Evolutionary conservation across 1,139 yeast genomes (phyloP).

Genomic region (Keqinozyma sinolaborantium): DNA sequence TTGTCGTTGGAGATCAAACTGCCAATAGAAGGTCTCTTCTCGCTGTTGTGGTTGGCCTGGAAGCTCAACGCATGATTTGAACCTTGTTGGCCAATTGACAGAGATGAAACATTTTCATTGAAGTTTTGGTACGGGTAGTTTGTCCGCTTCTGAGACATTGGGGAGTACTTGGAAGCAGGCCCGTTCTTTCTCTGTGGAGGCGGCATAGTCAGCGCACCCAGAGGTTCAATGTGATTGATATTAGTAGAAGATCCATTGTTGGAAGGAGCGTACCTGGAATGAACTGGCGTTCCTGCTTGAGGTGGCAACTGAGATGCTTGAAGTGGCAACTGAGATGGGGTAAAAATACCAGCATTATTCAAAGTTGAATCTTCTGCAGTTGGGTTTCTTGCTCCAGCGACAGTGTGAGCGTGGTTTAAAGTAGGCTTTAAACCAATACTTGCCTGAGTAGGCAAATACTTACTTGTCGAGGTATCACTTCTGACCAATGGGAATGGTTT

Average conservation of each 20-base stretch:
- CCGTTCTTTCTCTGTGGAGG: no score
- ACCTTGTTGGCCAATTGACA: neutral
- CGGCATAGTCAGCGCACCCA: no score
- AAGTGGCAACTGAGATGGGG: no score
- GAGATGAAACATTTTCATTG: neutral
- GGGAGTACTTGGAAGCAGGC: neutral
- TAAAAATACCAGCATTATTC: no score
- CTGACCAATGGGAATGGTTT: neutral
- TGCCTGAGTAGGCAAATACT: neutral
- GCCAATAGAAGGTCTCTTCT: constrained; percentile 21
- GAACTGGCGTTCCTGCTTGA: no score
- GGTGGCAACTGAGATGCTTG: no score
- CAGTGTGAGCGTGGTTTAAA: neutral
- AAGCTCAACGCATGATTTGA: neutral
- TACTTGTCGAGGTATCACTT: neutral
- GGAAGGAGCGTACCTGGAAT: no score
- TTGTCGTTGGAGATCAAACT: constrained; percentile 23
- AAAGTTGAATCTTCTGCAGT: no score
- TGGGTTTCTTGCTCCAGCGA: constrained; percentile 1
- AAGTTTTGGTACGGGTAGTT: neutral
- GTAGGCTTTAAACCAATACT: neutral
- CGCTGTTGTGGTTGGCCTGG: constrained; percentile 2
- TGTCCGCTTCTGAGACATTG: neutral
- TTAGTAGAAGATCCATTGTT: no score
- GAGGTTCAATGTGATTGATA: no score